phyloP scores from a whole-genome alignment of 805 yeast genomes.

The Saccharomycopsis vini region DNA sequence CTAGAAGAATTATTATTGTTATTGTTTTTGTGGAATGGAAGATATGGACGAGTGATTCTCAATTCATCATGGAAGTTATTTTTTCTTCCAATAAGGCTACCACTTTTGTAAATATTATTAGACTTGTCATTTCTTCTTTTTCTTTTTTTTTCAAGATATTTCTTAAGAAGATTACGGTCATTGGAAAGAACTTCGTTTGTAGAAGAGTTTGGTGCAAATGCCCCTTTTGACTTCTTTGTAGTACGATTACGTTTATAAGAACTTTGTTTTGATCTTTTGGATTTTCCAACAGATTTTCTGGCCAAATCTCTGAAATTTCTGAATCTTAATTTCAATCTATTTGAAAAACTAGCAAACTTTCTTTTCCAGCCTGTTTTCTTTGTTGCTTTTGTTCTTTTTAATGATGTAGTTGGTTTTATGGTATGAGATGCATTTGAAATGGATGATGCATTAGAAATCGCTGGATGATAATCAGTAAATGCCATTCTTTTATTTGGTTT shows the following conservation, averaged over 20 bases:
- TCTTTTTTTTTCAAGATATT: slow-evolving; percentile 14
- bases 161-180: slow-evolving; percentile 3
- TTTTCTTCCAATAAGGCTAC: background rate
- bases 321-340: slow-evolving; percentile 3
- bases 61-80: slow-evolving; percentile 3
- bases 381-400: slow-evolving; percentile 7
- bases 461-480: background rate
- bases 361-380: slow-evolving; percentile 5
- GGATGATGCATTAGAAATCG: background rate
- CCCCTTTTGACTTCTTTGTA: background rate
- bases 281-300: background rate
- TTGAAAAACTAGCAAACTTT: background rate
- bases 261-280: background rate
- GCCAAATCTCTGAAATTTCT: slow-evolving; percentile 5
- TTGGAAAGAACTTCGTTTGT: background rate
- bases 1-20: background rate
- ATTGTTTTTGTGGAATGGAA: background rate
- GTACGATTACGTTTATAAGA: background rate
- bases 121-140: background rate
- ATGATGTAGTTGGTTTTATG: background rate
- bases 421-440: background rate
- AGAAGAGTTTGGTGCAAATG: background rate
- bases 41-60: slow-evolving; percentile 3
- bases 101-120: background rate
- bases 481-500: background rate